Conservation (phyloP, 1,139 yeast species). For the Taphrina confusa region DNA sequence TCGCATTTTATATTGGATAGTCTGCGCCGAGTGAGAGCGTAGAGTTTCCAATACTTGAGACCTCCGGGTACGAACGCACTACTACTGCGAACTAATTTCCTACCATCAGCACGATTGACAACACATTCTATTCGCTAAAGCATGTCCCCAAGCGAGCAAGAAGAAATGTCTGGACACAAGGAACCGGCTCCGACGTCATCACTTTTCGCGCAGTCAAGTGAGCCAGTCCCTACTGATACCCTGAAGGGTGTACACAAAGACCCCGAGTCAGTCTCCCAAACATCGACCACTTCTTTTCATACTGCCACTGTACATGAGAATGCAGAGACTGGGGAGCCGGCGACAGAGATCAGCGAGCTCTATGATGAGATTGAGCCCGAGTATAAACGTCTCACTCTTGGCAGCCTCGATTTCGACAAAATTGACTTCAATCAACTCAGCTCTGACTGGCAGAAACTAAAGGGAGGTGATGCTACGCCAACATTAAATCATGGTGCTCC, state of each 20-base stretch:
- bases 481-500: too few species aligned
- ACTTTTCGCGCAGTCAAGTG: not conserved
- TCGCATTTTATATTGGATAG: too few species aligned
- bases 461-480: not conserved
- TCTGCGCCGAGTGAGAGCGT: too few species aligned
- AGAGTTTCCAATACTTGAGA: too few species aligned
- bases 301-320: not conserved
- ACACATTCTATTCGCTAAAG: too few species aligned
- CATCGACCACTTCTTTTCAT: not conserved
- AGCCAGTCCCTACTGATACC: too few species aligned
- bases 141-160: too few species aligned
- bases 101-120: too few species aligned
- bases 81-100: too few species aligned
- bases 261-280: not conserved
- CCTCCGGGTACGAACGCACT: too few species aligned
- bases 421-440: not conserved
- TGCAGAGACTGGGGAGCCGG: not conserved
- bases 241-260: too few species aligned
- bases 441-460: conserved; percentile 8
- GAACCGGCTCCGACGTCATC: not conserved
- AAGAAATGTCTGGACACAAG: too few species aligned
- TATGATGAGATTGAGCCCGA: conserved; percentile 16
- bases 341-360: not conserved
- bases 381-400: conserved; percentile 2
- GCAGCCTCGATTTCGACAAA: conserved; percentile 3